Base-by-base conservation (phyloP, 2,329 filamentous ascomycete genomes). In the Epichloe aotearoae region DNA sequence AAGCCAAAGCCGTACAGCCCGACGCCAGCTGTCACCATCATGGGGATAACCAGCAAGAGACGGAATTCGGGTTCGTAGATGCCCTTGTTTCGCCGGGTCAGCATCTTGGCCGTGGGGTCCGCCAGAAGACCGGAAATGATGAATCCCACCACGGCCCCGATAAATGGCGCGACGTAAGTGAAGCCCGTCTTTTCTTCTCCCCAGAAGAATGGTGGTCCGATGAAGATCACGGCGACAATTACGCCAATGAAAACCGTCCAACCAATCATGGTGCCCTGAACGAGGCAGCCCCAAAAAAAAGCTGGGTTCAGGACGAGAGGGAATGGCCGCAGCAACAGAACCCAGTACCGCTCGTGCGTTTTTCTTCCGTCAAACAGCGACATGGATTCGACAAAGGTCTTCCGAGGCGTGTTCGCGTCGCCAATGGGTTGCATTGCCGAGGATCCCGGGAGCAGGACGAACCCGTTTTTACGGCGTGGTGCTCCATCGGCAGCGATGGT, bases 231-330 rank as follows among this genome's bases (percentile, higher is more conserved):
- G n/a, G 83, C 85, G 44, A 94, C 71, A 57, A 93, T 81, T 54
- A 93, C 84, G 51, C 87, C 86, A 56, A 95, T 91, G 62, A 96
- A 88, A 15, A 96, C 87, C 1, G 90, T 95, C 90, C 91, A 97
- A 56, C 90, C 91, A 61, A 96, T 95, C 62, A 95, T 80, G 4
- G 86, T 80, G 15, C 90, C 90, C 73, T 95, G 90, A 47, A 90
- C 87, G 3, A 96, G 73, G 59, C 73, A 75, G 23, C 73, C 75
- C 86, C 88, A 95, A 40, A 94, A 66, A 58, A 96, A 88, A 7
- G 86, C 87, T 0, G 89, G 90, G 63, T 96, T 90, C 6, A 85
- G 65, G 58, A 95, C 84, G 1, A 96, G 76, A 0, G 87, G 87
- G 49, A 96, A 83, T 0, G 90, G 91, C 3, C 90, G 79, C n/a